phyloP scores from a whole-genome alignment of 805 yeast genomes.

The Kazachstania kunashirensis region DNA sequence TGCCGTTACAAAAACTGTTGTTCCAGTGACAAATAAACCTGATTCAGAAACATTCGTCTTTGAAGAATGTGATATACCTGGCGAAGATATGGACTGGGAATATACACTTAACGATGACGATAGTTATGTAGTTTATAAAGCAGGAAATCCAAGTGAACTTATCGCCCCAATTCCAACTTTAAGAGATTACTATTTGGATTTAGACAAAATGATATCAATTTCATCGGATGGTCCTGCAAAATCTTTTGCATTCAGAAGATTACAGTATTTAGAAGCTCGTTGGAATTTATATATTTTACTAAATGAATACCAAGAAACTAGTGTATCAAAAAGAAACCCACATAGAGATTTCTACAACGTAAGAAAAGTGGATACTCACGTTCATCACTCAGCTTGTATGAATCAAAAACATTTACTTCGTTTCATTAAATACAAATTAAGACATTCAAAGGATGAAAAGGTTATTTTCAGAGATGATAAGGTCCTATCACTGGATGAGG shows the following conservation, averaged over 20 bases:
- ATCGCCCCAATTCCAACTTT: conserved; percentile 68
- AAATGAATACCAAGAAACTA: conserved; percentile 87
- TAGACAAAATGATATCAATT: conserved; percentile 60
- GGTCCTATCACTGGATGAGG: conserved; percentile 76
- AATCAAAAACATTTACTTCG: conserved; percentile 93
- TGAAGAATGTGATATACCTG: conserved; percentile 35
- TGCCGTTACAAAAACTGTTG: conserved; percentile 44
- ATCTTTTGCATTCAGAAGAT: conserved; percentile 87
- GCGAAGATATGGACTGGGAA: conserved; percentile 43
- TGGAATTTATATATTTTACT: conserved; percentile 86
- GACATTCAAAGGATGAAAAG: conserved; percentile 74
- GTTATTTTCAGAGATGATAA: conserved; percentile 92
- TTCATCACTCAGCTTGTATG: conserved; percentile 98
- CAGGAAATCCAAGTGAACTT: conserved; percentile 27
- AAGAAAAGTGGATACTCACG: conserved; percentile 63
- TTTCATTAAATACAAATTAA: conserved; percentile 88
- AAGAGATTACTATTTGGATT: conserved; percentile 75
- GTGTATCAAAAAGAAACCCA: conserved; percentile 84
- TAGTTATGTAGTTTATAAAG: conserved; percentile 51
- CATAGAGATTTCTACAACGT: conserved; percentile 63
- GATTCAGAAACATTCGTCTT: conserved; percentile 37
- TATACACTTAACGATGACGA: conserved; percentile 51
- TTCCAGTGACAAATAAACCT: conserved; percentile 32
- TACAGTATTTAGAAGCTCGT: conserved; percentile 90
- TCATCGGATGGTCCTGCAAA: conserved; percentile 95